phyloP scores from a whole-genome alignment of 148 eudicot species.

The Persicaria maculosa region DNA sequence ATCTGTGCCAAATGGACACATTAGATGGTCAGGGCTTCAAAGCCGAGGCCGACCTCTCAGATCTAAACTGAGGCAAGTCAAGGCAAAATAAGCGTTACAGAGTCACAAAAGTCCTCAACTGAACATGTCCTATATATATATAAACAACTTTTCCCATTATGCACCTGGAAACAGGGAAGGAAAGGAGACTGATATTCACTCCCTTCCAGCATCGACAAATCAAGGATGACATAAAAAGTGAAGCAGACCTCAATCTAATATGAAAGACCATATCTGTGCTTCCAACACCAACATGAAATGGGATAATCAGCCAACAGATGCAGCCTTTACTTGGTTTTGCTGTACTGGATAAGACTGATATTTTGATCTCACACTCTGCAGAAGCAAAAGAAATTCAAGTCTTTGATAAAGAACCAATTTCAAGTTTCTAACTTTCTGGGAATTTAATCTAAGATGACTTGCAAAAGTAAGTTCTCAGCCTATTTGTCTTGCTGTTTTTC shows the following conservation, averaged over 20 bases:
- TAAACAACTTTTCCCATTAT: background rate
- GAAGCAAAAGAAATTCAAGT: constrained; percentile 7
- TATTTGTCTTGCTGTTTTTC: no score
- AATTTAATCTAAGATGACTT: background rate
- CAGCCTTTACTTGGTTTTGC: constrained; percentile 23
- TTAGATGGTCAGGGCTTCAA: background rate
- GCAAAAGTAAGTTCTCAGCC: background rate
- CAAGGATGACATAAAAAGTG: background rate
- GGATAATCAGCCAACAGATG: constrained; percentile 22
- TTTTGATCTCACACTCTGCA: constrained; percentile 76
- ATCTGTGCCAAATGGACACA: background rate
- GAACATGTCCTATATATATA: background rate
- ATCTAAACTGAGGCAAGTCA: background rate
- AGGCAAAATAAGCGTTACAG: background rate
- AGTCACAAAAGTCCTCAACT: background rate
- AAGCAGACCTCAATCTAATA: background rate
- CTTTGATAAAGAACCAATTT: background rate
- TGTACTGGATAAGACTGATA: constrained; percentile 38
- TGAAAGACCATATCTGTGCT: background rate
- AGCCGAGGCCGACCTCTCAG: background rate
- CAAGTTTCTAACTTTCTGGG: background rate
- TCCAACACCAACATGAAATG: no score
- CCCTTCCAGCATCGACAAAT: background rate
- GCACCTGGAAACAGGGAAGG: background rate
- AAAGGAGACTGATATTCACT: background rate